A percentile compares a stretch with the other conserved stretches of the same genome.
These are phyloP conservation scores for Keqinozyma sinolaborantium DNA, from an alignment of 1,139 yeast species.

Conservation along the genomic window DNA sequence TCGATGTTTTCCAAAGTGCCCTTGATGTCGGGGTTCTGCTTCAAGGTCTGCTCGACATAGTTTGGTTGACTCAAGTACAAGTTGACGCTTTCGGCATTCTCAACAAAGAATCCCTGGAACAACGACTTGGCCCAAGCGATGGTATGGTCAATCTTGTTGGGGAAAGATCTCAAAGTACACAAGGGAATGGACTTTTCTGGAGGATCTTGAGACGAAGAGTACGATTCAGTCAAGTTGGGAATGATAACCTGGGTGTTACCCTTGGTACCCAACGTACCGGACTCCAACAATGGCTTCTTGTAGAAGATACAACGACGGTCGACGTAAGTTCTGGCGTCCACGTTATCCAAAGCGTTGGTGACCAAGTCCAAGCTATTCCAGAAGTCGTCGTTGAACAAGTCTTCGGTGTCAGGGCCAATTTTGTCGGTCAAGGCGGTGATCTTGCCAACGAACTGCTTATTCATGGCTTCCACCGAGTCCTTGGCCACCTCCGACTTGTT, in stretches of 20 bases:
- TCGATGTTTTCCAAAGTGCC: conserved; percentile 78
- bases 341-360: conserved; percentile 94
- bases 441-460: conserved; percentile 76
- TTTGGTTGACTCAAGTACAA: conserved; percentile 88
- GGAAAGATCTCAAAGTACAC: conserved; percentile 96
- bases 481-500: conserved; percentile 92
- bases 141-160: conserved; percentile 96
- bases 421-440: conserved; percentile 78
- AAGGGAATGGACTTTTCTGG: conserved; percentile 97
- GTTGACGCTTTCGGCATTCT: conserved; percentile 90
- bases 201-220: conserved; percentile 95
- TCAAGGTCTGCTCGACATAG: conserved; percentile 85
- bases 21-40: conserved; percentile 89
- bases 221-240: conserved; percentile 90
- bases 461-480: conserved; percentile 76
- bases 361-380: conserved; percentile 85
- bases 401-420: conserved; percentile 91
- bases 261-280: conserved; percentile 97
- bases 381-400: conserved; percentile 80
- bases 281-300: conserved; percentile 87
- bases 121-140: conserved; percentile 98
- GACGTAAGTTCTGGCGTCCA: conserved; percentile 96
- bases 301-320: conserved; percentile 95
- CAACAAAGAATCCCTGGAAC: conserved; percentile 91
- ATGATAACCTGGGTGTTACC: conserved; percentile 97